These are phyloP conservation scores for Dispira simplex DNA, from an alignment of 192 early-diverging fungal genomes.

Conservation along the genomic window DNA sequence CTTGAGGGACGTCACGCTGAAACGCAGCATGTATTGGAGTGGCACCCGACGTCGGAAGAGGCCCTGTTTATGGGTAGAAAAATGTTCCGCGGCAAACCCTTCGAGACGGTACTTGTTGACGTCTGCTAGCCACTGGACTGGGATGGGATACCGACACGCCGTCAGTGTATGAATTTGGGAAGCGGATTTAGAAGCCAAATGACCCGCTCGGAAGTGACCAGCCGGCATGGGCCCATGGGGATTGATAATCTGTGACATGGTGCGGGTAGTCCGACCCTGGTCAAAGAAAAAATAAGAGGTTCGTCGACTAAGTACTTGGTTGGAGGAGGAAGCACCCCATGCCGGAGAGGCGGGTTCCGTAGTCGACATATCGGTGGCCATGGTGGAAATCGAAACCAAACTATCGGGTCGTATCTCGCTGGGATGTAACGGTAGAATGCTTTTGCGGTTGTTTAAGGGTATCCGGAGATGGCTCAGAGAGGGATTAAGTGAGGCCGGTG, in stretches of 20 bases:
- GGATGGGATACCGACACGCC: not conserved
- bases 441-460: conserved; percentile 13
- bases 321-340: not conserved
- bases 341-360: not conserved
- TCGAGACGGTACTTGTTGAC: not conserved
- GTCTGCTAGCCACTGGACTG: not conserved
- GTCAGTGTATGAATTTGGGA: not conserved
- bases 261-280: conserved; percentile 6
- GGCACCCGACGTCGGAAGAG: conserved; percentile 74
- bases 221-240: no score
- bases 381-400: conserved; percentile 9
- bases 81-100: conserved; percentile 76
- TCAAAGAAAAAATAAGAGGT: conserved; percentile 1
- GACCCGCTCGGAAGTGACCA: no score
- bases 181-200: no score
- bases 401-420: conserved; percentile 2
- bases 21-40: conserved; percentile 70
- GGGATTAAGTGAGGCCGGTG: no score
- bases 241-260: not conserved
- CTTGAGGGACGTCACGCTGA: conserved; percentile 45
- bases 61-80: conserved; percentile 74
- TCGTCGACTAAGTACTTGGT: not conserved
- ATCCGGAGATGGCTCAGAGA: no score
- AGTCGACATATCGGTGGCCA: conserved; percentile 8
- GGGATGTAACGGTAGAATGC: conserved; percentile 7